phyloP scores from a whole-genome alignment of 371 early-diverging fungal species.

The Mucor saturninus region DNA sequence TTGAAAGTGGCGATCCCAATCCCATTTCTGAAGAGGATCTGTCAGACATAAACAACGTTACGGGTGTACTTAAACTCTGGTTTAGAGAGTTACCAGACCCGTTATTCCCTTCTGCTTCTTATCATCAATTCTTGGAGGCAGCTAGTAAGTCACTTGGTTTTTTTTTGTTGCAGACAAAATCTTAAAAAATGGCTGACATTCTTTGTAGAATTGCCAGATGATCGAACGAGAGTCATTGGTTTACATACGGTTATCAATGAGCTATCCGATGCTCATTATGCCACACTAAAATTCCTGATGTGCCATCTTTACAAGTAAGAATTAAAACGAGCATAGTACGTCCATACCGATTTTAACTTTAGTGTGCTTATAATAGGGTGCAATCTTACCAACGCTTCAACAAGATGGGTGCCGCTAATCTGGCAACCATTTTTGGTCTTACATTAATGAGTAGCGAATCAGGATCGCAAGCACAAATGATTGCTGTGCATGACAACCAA shows the following conservation, averaged over 20 bases:
- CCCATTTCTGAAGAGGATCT: conserved; percentile 53
- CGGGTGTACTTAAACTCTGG: conserved; percentile 88
- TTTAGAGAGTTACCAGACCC: conserved; percentile 92
- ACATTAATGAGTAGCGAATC: conserved; percentile 70
- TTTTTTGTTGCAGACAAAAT: background rate
- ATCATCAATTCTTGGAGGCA: conserved; percentile 70
- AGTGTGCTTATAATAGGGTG: conserved; percentile 51
- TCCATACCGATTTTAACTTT: background rate
- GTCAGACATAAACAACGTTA: conserved; percentile 78
- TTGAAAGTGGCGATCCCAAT: conserved; percentile 33
- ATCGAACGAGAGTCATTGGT: conserved; percentile 58
- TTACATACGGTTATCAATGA: conserved; percentile 74
- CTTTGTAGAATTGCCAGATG: conserved; percentile 45
- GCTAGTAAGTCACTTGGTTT: conserved; percentile 48
- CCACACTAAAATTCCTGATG: conserved; percentile 76
- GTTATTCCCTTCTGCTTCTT: conserved; percentile 70
- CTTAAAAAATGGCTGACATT: background rate
- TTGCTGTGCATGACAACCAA: conserved; percentile 27
- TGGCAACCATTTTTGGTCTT: conserved; percentile 89
- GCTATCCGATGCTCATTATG: conserved; percentile 80
- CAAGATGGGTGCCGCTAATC: conserved; percentile 82
- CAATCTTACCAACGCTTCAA: conserved; percentile 73
- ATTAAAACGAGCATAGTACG: no score
- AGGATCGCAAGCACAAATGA: conserved; percentile 29
- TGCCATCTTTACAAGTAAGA: conserved; percentile 74